Evolutionary conservation across 352 stramenopile genomes (phyloP).

Genomic region (Phytophthora uliginosa): DNA sequence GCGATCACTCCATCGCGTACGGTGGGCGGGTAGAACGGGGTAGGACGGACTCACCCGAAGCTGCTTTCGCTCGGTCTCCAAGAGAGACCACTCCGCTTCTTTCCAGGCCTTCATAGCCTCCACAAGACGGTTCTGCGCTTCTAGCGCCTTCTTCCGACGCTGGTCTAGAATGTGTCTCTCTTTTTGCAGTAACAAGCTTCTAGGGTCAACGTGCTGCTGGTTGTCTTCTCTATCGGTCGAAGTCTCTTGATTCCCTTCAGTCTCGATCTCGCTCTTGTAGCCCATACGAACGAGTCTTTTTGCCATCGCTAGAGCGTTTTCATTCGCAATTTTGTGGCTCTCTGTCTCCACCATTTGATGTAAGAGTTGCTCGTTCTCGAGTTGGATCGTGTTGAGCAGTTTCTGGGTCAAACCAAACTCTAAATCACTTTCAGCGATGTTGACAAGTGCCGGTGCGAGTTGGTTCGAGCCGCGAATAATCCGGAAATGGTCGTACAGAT

Average conservation of each 20-base stretch:
- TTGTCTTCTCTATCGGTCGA: constrained; percentile 13
- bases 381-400: constrained; percentile 50
- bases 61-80: constrained; percentile 63
- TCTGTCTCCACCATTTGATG: constrained; percentile 48
- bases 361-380: constrained; percentile 59
- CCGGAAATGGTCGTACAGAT: constrained; percentile 85
- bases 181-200: constrained; percentile 58
- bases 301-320: constrained; percentile 49
- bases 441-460: constrained; percentile 66
- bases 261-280: constrained; percentile 42
- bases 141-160: constrained; percentile 58
- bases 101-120: constrained; percentile 82
- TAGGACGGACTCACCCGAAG: constrained; percentile 53
- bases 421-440: constrained; percentile 69
- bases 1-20: constrained; percentile 71
- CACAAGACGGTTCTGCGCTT: constrained; percentile 63
- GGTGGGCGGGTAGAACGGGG: constrained; percentile 57
- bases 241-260: constrained; percentile 15
- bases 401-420: constrained; percentile 65
- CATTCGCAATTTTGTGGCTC: constrained; percentile 45
- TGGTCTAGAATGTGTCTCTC: constrained; percentile 61
- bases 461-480: constrained; percentile 69
- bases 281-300: constrained; percentile 80
- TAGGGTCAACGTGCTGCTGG: constrained; percentile 40
- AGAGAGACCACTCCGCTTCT: constrained; percentile 71